Percentiles rank a stretch among this genome's conserved stretches.
phyloP scores from a whole-genome alignment of 116 monocot species.

The Zostera marina region DNA sequence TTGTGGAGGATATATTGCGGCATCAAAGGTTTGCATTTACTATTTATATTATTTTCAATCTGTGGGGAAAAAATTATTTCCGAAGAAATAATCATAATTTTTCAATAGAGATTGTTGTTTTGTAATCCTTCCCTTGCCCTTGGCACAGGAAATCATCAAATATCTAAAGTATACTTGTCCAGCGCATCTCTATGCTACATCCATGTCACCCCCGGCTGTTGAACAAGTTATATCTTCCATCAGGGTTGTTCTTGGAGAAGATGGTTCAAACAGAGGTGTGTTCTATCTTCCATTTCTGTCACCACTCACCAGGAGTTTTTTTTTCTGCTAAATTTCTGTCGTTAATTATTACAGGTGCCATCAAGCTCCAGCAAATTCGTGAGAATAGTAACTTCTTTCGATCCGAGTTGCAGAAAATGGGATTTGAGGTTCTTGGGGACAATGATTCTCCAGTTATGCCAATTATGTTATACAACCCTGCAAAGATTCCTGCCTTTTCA shows the following conservation, averaged over 20 bases:
- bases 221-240: constrained; percentile 90
- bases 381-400: constrained; percentile 29
- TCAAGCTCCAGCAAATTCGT: constrained; percentile 16
- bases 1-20: constrained; percentile 94
- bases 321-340: background rate
- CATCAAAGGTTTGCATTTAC: constrained; percentile 52
- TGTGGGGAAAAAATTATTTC: background rate
- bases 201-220: constrained; percentile 93
- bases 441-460: constrained; percentile 27
- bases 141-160: constrained; percentile 80
- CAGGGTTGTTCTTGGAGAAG: constrained; percentile 83
- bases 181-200: constrained; percentile 91
- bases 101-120: background rate
- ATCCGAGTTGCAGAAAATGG: constrained; percentile 22
- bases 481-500: constrained; percentile 17
- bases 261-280: constrained; percentile 75
- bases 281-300: no score
- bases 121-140: constrained; percentile 2
- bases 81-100: no score
- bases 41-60: background rate
- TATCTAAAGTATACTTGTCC: constrained; percentile 72
- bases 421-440: constrained; percentile 22
- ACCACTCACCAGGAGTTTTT: background rate
- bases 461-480: constrained; percentile 22
- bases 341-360: constrained; percentile 8